Percentiles rank a stretch among this genome's conserved stretches.
These are phyloP conservation scores for Globisporangium emineosum DNA, from an alignment of 352 stramenopile species.

Conservation along the genomic window DNA sequence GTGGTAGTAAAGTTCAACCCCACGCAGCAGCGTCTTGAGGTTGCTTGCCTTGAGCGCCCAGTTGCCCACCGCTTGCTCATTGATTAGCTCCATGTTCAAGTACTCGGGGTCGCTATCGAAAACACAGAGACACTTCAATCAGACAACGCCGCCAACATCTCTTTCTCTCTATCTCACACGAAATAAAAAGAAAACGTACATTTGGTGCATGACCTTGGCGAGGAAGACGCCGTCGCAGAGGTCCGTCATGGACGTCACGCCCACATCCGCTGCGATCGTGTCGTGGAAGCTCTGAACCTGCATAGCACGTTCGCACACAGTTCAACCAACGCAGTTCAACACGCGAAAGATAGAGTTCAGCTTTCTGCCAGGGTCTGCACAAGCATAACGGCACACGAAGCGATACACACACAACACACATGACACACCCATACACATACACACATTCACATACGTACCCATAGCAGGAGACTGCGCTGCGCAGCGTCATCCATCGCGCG, in stretches of 20 bases:
- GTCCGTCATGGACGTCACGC: constrained; percentile 44
- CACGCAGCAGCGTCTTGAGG: constrained; percentile 71
- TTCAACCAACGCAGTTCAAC: constrained; percentile 7
- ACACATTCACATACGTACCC: constrained; percentile 47
- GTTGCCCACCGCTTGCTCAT: constrained; percentile 50
- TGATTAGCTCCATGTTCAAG: constrained; percentile 74
- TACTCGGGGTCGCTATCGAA: constrained; percentile 66
- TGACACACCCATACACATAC: not conserved
- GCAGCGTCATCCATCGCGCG: constrained; percentile 61
- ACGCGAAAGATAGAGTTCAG: not conserved
- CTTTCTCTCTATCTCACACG: not conserved
- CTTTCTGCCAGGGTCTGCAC: not conserved
- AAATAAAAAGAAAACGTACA: constrained; percentile 45
- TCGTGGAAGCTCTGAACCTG: constrained; percentile 78
- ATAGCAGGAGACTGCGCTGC: constrained; percentile 73
- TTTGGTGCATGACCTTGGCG: constrained; percentile 81
- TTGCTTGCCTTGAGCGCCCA: constrained; percentile 82
- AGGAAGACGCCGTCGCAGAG: constrained; percentile 83
- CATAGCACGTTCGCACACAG: constrained; percentile 5
- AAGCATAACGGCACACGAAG: not conserved
- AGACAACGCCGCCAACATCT: not conserved
- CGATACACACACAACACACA: not conserved
- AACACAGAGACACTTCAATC: constrained; percentile 7
- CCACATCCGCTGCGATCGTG: constrained; percentile 39
- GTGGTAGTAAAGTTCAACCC: constrained; percentile 79